Evolutionary conservation across 768 basidiomycete species (phyloP).

Genomic region (Trametes sanguinea): DNA sequence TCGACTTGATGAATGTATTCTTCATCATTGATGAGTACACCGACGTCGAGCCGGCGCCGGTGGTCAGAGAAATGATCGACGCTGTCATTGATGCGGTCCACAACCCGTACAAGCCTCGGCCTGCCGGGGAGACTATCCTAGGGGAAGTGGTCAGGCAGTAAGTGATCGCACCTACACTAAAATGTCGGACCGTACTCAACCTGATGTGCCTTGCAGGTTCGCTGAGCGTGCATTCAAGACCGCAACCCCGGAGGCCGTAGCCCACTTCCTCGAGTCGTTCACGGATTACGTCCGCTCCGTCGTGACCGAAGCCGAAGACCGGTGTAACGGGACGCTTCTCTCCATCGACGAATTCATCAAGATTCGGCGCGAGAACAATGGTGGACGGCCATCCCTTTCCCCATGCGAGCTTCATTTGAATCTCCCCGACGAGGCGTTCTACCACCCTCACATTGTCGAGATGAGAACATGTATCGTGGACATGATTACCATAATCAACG

Average conservation of each 20-base stretch:
- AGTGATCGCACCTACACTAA: background rate
- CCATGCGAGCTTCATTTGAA: conserved; percentile 48
- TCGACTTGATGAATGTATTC: conserved; percentile 31
- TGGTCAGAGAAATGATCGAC: conserved; percentile 21
- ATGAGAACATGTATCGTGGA: conserved; percentile 58
- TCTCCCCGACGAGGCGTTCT: conserved; percentile 58
- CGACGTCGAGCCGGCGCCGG: conserved; percentile 16
- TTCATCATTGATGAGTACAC: conserved; percentile 33
- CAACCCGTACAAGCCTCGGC: conserved; percentile 28
- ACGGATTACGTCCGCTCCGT: conserved; percentile 29
- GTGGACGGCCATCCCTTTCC: conserved; percentile 27
- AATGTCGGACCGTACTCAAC: background rate
- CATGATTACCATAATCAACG: conserved; percentile 67
- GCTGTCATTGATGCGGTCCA: conserved; percentile 28
- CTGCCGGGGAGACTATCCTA: conserved; percentile 24
- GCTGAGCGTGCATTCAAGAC: conserved; percentile 6
- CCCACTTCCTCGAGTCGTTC: conserved; percentile 28
- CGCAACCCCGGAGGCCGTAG: conserved; percentile 14
- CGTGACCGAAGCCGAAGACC: conserved; percentile 29
- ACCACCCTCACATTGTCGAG: conserved; percentile 51
- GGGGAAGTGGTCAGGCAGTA: conserved; percentile 30
- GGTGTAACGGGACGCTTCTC: conserved; percentile 19
- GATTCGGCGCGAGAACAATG: conserved; percentile 30
- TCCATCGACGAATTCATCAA: conserved; percentile 28
- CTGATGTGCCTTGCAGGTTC: conserved; percentile 3